Evolutionary conservation across 345 rosid species (phyloP), one percentile per base, ranked within the genome.

Genomic region (Eucalyptus rudis): DNA sequence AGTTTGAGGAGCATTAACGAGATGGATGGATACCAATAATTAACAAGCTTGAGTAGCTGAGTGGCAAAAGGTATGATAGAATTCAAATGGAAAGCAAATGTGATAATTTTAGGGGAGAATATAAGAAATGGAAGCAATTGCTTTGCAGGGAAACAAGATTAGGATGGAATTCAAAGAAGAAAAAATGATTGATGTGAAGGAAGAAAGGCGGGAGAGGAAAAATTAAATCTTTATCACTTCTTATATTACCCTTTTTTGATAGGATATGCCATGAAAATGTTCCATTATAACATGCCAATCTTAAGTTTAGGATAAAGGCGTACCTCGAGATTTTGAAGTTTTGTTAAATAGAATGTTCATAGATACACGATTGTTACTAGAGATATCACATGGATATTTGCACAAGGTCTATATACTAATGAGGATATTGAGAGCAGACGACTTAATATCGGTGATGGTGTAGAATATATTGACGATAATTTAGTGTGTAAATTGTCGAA

Each of bases 351-450:
- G 29, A 56, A 56, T 24, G 2, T 10, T 56, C 62, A 22, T 24
- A 56, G 29, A 24, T 22, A 56, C 1, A 24, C 0, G 0, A 56
- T 56, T 56, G 29, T 22, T 56, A 2, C 29, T 56, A 22, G 62
- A 56, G 29, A 56, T 56, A 9, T 56, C 29, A 24, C 29, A 24
- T 22, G 62, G 29, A 56, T 22, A 22, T 24, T 8, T 56, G 29
- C 62, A 9, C 13, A 56, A 22, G 3, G 29, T 2, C 62, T 56
- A 24, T 24, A 8, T 56, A 20, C 62, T 24, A 56, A 56, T 56
- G 29, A 56, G 13, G 62, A 56, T 56, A 56, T 56, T 24, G 62
- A 56, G 13, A 24, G 6, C 13, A 24, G 3, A 9, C 8, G 1
- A 56, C 62, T 24, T 56, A 56, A 56, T 56, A 56, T 56, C 0